Percentiles rank a stretch among this genome's conserved stretches.
Evolutionary conservation across 2,329 filamentous ascomycete species (phyloP).

Genomic region (Chrysosporium keratinophilum): DNA sequence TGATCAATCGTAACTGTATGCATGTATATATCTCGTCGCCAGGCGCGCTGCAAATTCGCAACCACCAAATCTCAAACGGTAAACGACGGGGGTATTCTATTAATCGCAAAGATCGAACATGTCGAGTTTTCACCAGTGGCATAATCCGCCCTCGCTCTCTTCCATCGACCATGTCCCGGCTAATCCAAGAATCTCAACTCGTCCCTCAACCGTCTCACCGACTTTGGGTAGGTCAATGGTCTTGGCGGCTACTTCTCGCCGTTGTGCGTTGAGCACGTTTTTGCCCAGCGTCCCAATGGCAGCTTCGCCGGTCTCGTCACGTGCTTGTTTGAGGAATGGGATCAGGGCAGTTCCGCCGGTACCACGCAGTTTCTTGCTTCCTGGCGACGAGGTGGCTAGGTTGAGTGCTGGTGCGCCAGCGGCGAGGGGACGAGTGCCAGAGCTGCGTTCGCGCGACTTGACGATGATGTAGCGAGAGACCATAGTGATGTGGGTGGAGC

Average conservation of each 20-base stretch:
- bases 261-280: constrained; percentile 45
- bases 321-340: constrained; percentile 89
- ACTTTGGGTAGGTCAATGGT: constrained; percentile 43
- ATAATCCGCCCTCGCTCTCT: constrained; percentile 58
- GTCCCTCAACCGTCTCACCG: constrained; percentile 44
- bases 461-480: constrained; percentile 92
- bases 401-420: constrained; percentile 40
- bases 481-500: constrained; percentile 92
- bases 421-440: constrained; percentile 38
- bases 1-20: background rate
- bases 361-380: constrained; percentile 59
- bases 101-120: background rate
- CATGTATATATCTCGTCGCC: background rate
- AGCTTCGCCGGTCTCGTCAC: constrained; percentile 90
- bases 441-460: constrained; percentile 65
- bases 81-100: background rate
- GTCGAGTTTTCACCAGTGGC: constrained; percentile 39
- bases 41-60: too few relatives aligned
- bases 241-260: constrained; percentile 29
- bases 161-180: constrained; percentile 85
- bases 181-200: constrained; percentile 55
- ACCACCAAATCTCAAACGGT: background rate
- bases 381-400: constrained; percentile 19
- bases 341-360: constrained; percentile 92
- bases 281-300: constrained; percentile 61